Base-by-base conservation (phyloP, 352 stramenopile genomes). In the Aphanomyces stellatus region DNA sequence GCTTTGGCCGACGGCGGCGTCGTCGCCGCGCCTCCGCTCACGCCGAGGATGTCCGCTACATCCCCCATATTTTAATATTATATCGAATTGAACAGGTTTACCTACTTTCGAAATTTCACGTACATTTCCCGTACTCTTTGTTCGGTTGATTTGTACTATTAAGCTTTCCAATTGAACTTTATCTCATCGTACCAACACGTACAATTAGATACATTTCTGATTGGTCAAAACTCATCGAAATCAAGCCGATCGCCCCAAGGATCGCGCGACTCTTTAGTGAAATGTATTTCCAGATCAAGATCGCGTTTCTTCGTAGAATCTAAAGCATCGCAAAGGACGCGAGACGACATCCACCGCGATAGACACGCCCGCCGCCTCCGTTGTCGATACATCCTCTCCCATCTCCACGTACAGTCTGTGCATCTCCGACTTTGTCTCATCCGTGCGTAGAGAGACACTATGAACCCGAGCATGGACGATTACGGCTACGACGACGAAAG, bases 1-100 rank as follows among this genome's bases (percentile, higher is more conserved):
- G 24, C 56, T 5, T 74, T 56, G 4, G 62, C 41, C n/a, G n/a
- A n/a, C n/a, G 4, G 57, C 27, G 43, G 71, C 35, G 28, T 53
- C 24, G 61, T 68, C 40, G 8, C 59, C 37, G 41, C 73, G 68
- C 2, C 69, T 28, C 55, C 72, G 71, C 37, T 72, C 71, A 88
- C 69, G 28, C 81, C 79, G 40, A 90, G 71, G 56, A 90, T 90
- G 72, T 90, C 79, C 60, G 81, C 79, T 2, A 90, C 78, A 73
- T 90, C 81, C 65, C 78, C 77, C 81, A 90, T 90, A 41, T 34
- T 69, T 69, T 69, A 42, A 59, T 67, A 57, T 57, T 15, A n/a
- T 57, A 67, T 60, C 33, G 11, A 27, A 28, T 67, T 59, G n/a
- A 19, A 67, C 10, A 67, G 60, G 35, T 5, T 53, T 64, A n/a